A percentile compares a stretch with the other conserved stretches of the same genome.
Evolutionary conservation across 1,284 basidiomycete genomes (phyloP).

Genomic region (Ceratobasidium sp.): DNA sequence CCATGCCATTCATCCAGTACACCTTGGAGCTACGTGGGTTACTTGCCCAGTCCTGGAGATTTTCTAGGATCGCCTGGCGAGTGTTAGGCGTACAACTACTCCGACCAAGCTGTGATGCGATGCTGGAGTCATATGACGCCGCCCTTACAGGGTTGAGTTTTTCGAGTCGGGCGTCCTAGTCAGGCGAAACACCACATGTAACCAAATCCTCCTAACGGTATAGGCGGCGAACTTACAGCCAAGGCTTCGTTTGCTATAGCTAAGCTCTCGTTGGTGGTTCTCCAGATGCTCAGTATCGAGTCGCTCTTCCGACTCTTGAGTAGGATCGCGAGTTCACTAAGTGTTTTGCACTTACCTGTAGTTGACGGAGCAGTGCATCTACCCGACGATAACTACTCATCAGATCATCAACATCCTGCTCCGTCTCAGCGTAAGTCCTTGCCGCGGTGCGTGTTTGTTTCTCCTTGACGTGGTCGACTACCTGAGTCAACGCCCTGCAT

Average conservation of each 20-base stretch:
- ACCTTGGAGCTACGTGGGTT: background rate
- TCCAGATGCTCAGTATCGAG: constrained; percentile 9
- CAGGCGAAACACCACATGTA: background rate
- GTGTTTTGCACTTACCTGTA: constrained; percentile 1
- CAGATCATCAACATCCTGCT: constrained; percentile 11
- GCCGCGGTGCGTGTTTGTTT: background rate
- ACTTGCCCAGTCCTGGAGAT: background rate
- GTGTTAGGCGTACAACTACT: constrained; percentile 11
- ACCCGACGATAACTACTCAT: background rate
- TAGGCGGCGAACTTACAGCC: background rate
- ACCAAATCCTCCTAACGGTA: background rate
- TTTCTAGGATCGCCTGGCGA: background rate
- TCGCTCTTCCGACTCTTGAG: background rate
- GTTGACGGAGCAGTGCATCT: background rate
- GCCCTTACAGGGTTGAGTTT: background rate
- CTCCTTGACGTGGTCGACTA: background rate
- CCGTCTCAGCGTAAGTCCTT: background rate
- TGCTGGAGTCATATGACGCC: constrained; percentile 13
- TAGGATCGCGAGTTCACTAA: background rate
- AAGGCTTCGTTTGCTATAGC: background rate
- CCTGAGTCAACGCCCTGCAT: background rate
- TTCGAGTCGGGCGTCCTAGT: constrained; percentile 2
- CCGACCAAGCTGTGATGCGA: background rate
- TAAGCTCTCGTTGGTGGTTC: background rate
- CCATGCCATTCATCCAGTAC: constrained; percentile 13